Percentiles rank a stretch among this genome's conserved stretches.
These are phyloP conservation scores for Candida schatavii DNA, from an alignment of 805 yeast genomes.

Conservation along the genomic window DNA sequence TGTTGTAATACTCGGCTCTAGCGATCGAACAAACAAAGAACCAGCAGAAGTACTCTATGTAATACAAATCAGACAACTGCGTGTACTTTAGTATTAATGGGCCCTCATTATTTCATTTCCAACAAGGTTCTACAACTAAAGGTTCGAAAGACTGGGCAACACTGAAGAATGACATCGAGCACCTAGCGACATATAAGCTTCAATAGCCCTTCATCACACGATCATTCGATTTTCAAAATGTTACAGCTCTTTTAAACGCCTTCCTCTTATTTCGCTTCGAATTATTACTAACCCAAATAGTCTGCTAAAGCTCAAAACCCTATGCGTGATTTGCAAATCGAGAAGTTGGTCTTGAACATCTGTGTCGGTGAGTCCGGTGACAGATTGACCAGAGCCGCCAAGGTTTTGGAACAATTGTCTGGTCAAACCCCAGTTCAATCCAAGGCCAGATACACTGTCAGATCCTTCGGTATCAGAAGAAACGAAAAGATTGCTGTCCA, in stretches of 20 bases:
- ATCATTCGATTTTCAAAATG: no score
- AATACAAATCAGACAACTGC: no score
- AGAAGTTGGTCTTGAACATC: conserved; percentile 98
- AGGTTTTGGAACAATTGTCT: conserved; percentile 98
- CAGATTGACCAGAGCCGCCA: conserved; percentile 99
- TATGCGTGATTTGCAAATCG: conserved; percentile 99
- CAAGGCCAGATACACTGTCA: conserved; percentile 99
- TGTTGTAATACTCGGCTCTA: no score
- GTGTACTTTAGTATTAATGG: no score
- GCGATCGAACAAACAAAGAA: no score
- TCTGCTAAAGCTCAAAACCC: conserved; percentile 67
- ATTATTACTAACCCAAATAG: conserved; percentile 18
- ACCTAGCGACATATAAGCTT: no score
- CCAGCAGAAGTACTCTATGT: no score
- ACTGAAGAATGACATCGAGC: no score
- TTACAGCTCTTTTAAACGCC: background rate
- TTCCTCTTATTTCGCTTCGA: background rate
- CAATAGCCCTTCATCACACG: no score
- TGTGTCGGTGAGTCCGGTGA: conserved; percentile 99
- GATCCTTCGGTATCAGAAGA: conserved; percentile 99
- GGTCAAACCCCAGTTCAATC: conserved; percentile 99
- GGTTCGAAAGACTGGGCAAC: no score
- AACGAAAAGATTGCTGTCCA: conserved; percentile 99
- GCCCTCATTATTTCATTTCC: no score
- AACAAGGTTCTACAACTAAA: no score